Evolutionary conservation across 179 eudicot species (phyloP).

Genomic region (Monotropa hypopitys): DNA sequence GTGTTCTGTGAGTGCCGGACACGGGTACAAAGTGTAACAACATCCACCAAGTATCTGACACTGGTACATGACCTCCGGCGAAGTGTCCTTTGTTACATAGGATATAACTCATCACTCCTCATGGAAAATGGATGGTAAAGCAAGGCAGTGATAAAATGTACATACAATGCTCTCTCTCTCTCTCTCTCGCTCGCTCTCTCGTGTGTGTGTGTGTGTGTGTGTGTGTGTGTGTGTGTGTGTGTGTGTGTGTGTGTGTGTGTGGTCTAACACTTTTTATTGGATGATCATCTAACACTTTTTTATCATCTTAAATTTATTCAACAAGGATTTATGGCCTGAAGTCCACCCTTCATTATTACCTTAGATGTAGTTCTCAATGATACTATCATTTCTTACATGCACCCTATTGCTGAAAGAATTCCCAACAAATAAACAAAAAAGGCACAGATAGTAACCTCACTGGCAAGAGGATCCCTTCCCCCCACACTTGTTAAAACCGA

Average conservation of each 20-base stretch:
- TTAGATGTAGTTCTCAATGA: not conserved
- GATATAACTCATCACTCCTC: not conserved
- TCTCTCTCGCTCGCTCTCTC: too few relatives aligned
- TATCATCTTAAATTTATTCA: not conserved
- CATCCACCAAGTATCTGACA: too few relatives aligned
- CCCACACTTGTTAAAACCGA: constrained; percentile 49
- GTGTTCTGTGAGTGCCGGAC: too few relatives aligned
- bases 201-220: too few relatives aligned
- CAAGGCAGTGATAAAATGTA: not conserved
- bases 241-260: too few relatives aligned
- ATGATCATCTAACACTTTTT: not conserved
- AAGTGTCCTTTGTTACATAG: too few relatives aligned
- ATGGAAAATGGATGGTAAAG: not conserved
- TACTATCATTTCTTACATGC: not conserved
- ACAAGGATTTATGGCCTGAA: not conserved
- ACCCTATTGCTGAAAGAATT: constrained; percentile 2
- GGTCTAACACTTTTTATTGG: too few relatives aligned
- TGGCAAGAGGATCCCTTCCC: constrained; percentile 76
- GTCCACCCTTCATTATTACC: not conserved
- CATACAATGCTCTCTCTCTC: not conserved
- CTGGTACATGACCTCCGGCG: too few relatives aligned
- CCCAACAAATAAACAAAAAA: not conserved
- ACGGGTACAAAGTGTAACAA: too few relatives aligned
- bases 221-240: too few relatives aligned
- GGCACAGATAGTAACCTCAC: constrained; percentile 45